phyloP scores from a whole-genome alignment of 2,329 filamentous ascomycete species.

The Exophiala viscosa region DNA sequence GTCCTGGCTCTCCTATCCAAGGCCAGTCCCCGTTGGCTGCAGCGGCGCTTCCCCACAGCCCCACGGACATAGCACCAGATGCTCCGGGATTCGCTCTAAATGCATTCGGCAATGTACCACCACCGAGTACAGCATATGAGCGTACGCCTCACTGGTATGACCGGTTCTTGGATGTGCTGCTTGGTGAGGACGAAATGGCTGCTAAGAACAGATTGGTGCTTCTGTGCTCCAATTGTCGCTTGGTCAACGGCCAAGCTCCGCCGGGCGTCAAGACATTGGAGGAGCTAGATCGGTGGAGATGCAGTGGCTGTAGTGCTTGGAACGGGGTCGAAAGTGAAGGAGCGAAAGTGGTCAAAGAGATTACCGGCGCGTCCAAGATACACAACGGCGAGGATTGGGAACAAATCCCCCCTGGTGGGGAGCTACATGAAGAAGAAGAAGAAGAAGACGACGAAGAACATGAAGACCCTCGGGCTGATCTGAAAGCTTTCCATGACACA shows the following conservation, averaged over 20 bases:
- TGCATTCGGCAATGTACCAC: slow-evolving; percentile 35
- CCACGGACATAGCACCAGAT: slow-evolving; percentile 31
- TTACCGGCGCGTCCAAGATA: slow-evolving; percentile 34
- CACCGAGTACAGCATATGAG: slow-evolving; percentile 32
- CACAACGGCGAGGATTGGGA: slow-evolving; percentile 22
- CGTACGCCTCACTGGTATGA: slow-evolving; percentile 79
- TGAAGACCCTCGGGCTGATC: too few relatives aligned
- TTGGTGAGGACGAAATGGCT: slow-evolving; percentile 91
- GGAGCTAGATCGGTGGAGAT: slow-evolving; percentile 83
- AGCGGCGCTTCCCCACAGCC: slow-evolving; percentile 8
- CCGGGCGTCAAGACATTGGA: slow-evolving; percentile 73
- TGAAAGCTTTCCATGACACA: neutral
- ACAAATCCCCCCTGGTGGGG: slow-evolving; percentile 7
- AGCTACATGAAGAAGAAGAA: slow-evolving; percentile 5
- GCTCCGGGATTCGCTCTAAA: slow-evolving; percentile 48
- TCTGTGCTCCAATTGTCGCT: slow-evolving; percentile 74
- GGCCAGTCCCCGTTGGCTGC: slow-evolving; percentile 5
- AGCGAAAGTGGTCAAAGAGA: slow-evolving; percentile 66
- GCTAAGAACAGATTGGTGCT: slow-evolving; percentile 86
- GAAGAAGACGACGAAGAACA: neutral
- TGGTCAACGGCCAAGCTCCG: slow-evolving; percentile 94
- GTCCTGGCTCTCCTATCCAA: slow-evolving; percentile 19
- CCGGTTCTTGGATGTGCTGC: slow-evolving; percentile 80
- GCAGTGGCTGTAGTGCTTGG: slow-evolving; percentile 73
- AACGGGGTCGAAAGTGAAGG: slow-evolving; percentile 71